Base-by-base conservation (phyloP, 352 stramenopile genomes). In the Plasmopara halstedii region DNA sequence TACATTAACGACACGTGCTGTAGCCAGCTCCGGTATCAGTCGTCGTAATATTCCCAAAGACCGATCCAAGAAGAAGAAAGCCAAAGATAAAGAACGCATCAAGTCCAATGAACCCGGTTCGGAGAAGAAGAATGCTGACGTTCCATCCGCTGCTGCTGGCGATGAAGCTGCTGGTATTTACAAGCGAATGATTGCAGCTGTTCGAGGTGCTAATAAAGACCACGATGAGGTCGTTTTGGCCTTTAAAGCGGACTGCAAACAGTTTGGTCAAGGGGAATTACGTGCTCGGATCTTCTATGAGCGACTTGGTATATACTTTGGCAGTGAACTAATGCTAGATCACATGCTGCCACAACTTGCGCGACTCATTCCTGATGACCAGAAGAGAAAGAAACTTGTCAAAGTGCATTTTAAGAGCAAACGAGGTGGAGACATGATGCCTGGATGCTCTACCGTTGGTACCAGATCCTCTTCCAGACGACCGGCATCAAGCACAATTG, bases 201-300 rank as follows among this genome's bases (percentile, higher is more conserved):
- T 92, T 39, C 73, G 75, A 32, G 77, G 76, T 22, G 76, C 77
- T 18, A 86, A 91, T 53, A 66, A 58, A 21, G 67, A 81, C 54
- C 80, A 86, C 42, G 64, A 89, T 46, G 75, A 88, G 36, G 70
- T 83, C 4, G 67, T 86, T 3, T 46, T 60, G 2, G 75, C 70
- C 15, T 92, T 92, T 58, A 89, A 89, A 61, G 46, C 60, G 11
- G 80, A 89, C 61, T 92, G 80, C 57, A 88, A 88, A 56, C 60
- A 59, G 21, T 92, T 75, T 44, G 80, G 80, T 11, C 70, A 83
- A 42, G 77, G 71, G 11, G 60, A 76, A 14, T 40, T 89, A 21
- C 77, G 73, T 10, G 75, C 80, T 9, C 56, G 63, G 14, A 61
- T 76, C 3, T 92, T 92, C 46, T 68, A 73, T 40, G 60, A 83